Percentiles rank a stretch among this genome's conserved stretches.
Conservation (phyloP, 768 basidiomycete genomes). For the Lyophyllum semitale region DNA sequence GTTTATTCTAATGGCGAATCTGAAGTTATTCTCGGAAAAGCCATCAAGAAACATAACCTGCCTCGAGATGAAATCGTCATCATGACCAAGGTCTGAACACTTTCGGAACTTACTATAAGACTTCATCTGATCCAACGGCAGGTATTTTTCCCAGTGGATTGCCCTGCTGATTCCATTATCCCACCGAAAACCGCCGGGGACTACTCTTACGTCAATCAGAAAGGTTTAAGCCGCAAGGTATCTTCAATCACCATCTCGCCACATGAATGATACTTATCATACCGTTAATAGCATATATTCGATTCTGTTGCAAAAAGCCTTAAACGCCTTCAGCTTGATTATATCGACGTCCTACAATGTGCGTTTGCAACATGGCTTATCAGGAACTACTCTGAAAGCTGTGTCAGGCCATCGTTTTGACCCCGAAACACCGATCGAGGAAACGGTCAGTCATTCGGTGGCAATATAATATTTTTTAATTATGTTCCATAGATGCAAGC, state of each 20-base stretch:
- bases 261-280: not conserved
- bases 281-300: constrained; percentile 61
- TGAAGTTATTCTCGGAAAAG: constrained; percentile 71
- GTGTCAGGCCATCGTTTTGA: constrained; percentile 56
- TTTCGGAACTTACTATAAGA: not conserved
- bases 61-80: constrained; percentile 77
- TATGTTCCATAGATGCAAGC: constrained; percentile 54
- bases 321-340: constrained; percentile 73
- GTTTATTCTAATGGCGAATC: constrained; percentile 67
- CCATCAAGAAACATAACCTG: constrained; percentile 63
- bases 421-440: constrained; percentile 56
- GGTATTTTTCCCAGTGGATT: not conserved
- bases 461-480: not conserved
- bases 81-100: constrained; percentile 61
- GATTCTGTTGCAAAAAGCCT: constrained; percentile 63
- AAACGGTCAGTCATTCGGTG: constrained; percentile 34
- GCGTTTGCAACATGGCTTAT: not conserved
- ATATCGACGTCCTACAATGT: constrained; percentile 78
- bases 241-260: not conserved
- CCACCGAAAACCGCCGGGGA: not conserved
- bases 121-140: not conserved
- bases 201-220: constrained; percentile 49
- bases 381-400: constrained; percentile 7
- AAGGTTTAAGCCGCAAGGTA: constrained; percentile 39
- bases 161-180: not conserved